Evolutionary conservation across 495 filamentous ascomycete species (phyloP).

Genomic region (Terfezia claveryi): DNA sequence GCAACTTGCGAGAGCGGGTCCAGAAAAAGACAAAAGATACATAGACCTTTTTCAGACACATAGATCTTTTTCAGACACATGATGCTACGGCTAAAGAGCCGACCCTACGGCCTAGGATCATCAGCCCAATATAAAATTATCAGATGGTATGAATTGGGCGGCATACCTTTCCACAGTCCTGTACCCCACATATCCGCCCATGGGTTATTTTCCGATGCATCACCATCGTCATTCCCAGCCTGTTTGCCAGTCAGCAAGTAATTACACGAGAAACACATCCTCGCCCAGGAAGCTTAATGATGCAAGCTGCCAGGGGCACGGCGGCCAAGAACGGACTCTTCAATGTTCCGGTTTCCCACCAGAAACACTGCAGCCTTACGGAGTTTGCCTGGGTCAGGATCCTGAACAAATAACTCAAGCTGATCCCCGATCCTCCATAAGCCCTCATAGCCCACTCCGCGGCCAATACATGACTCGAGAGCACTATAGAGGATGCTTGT

Average conservation of each 20-base stretch:
- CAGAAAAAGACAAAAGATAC: constrained; percentile 38
- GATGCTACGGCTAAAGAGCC: constrained; percentile 23
- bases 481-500: constrained; percentile 33
- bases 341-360: constrained; percentile 24
- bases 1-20: constrained; percentile 26
- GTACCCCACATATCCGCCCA: neutral
- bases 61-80: no score
- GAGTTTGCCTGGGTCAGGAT: constrained; percentile 30
- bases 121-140: no score
- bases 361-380: constrained; percentile 25
- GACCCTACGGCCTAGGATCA: no score
- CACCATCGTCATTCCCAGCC: neutral
- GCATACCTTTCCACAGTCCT: no score
- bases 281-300: constrained; percentile 29
- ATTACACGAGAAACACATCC: constrained; percentile 10
- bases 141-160: no score
- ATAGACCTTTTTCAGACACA: constrained; percentile 37
- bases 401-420: constrained; percentile 28
- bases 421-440: constrained; percentile 17
- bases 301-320: constrained; percentile 22
- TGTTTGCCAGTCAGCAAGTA: neutral
- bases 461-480: constrained; percentile 38
- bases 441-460: constrained; percentile 25
- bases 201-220: neutral
- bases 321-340: constrained; percentile 30